These are phyloP conservation scores for Aureobasidium musti DNA, from an alignment of 2,329 filamentous ascomycete species.

Conservation along the genomic window DNA sequence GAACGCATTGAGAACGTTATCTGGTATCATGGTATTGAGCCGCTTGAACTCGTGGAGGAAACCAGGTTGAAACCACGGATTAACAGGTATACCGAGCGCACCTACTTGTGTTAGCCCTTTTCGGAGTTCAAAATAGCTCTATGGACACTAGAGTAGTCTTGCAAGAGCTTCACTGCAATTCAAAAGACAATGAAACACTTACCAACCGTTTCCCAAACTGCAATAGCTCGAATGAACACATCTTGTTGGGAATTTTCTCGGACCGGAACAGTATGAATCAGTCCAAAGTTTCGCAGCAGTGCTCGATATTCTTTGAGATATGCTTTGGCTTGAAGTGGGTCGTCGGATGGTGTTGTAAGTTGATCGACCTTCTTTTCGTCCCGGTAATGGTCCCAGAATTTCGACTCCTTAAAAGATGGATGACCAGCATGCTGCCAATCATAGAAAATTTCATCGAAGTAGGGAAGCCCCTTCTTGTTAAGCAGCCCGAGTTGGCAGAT, in stretches of 20 bases:
- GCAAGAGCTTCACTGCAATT: too few relatives aligned
- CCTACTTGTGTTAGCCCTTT: too few relatives aligned
- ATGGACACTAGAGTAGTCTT: too few relatives aligned
- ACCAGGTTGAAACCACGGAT: constrained; percentile 36
- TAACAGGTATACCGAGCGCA: constrained; percentile 42
- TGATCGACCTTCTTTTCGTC: constrained; percentile 15
- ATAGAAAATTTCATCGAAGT: constrained; percentile 37
- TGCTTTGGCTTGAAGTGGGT: constrained; percentile 1
- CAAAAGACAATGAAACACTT: too few relatives aligned
- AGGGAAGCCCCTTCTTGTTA: constrained; percentile 37
- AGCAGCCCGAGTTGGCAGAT: constrained; percentile 47
- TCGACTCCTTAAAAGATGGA: too few relatives aligned
- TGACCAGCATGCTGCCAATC: constrained; percentile 38
- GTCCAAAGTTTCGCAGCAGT: constrained; percentile 7
- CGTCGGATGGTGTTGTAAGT: constrained; percentile 20
- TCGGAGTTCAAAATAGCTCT: too few relatives aligned
- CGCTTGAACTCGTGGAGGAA: constrained; percentile 40
- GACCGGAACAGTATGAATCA: constrained; percentile 15
- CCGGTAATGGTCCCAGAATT: constrained; percentile 30
- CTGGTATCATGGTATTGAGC: constrained; percentile 42
- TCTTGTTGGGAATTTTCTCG: constrained; percentile 34
- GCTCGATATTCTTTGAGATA: too few relatives aligned
- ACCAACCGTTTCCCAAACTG: constrained; percentile 55
- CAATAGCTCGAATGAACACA: constrained; percentile 47
- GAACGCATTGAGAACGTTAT: constrained; percentile 55